Conservation (phyloP, 1,284 basidiomycete genomes). For the Fomitopsis schrenkii region DNA sequence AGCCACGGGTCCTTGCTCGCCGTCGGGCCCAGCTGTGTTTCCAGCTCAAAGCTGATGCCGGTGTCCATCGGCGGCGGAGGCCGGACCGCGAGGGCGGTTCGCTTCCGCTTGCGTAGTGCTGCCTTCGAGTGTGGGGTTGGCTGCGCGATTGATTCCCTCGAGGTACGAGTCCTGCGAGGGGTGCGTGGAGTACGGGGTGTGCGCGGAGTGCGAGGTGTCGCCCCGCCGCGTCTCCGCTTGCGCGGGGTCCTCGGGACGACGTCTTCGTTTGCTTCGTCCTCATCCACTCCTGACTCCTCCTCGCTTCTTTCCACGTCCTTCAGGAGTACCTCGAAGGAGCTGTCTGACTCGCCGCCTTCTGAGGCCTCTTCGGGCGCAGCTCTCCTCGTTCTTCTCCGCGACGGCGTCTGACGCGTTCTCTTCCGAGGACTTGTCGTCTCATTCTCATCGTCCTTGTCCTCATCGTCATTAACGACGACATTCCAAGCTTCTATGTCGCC, state of each 20-base stretch:
- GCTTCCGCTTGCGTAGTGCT: constrained; percentile 40
- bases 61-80: constrained; percentile 30
- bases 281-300: constrained; percentile 16
- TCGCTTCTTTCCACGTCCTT: constrained; percentile 8
- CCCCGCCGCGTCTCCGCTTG: constrained; percentile 21
- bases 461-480: not conserved
- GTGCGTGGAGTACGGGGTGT: constrained; percentile 18
- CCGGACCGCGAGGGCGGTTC: constrained; percentile 31
- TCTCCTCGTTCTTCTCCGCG: not conserved
- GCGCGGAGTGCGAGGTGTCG: constrained; percentile 7
- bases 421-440: not conserved
- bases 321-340: not conserved
- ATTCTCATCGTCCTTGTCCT: not conserved
- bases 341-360: not conserved
- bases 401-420: not conserved
- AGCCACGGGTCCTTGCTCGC: constrained; percentile 77
- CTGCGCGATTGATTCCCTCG: constrained; percentile 33
- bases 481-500: not conserved
- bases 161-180: constrained; percentile 19
- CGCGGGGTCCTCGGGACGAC: constrained; percentile 3
- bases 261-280: constrained; percentile 5
- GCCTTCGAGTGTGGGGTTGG: constrained; percentile 71
- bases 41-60: constrained; percentile 28
- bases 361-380: not conserved
- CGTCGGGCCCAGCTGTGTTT: constrained; percentile 19